phyloP scores from a whole-genome alignment of 2,329 filamentous ascomycete genomes.

The Fusarium oligoseptatum region DNA sequence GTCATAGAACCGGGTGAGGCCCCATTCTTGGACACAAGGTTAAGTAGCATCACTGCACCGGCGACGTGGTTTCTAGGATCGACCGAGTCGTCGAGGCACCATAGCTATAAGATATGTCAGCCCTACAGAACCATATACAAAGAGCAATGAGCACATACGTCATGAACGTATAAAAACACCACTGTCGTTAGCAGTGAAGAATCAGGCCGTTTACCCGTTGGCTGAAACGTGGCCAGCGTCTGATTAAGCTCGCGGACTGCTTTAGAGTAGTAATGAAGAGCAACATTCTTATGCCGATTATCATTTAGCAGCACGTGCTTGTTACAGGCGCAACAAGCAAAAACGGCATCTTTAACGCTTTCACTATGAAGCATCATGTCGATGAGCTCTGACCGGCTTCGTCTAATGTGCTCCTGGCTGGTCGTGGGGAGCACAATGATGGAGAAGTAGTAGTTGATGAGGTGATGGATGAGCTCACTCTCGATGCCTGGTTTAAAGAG shows the following conservation, averaged over 20 bases:
- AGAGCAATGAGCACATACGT: background rate
- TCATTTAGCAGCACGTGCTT: background rate
- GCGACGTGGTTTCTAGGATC: background rate
- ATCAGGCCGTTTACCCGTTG: background rate
- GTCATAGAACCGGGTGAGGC: constrained; percentile 9
- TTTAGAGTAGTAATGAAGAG: background rate
- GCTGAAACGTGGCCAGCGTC: background rate
- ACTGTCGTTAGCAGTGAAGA: background rate
- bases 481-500: background rate
- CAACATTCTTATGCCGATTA: background rate
- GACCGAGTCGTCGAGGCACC: background rate
- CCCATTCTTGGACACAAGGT: background rate
- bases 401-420: background rate
- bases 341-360: background rate
- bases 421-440: background rate
- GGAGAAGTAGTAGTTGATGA: background rate
- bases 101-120: background rate
- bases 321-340: background rate
- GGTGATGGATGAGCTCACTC: background rate
- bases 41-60: background rate
- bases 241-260: background rate
- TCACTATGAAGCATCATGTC: background rate
- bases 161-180: background rate
- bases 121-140: background rate
- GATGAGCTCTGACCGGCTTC: background rate